Base-by-base conservation (phyloP, 768 basidiomycete genomes). In the Russula compacta region DNA sequence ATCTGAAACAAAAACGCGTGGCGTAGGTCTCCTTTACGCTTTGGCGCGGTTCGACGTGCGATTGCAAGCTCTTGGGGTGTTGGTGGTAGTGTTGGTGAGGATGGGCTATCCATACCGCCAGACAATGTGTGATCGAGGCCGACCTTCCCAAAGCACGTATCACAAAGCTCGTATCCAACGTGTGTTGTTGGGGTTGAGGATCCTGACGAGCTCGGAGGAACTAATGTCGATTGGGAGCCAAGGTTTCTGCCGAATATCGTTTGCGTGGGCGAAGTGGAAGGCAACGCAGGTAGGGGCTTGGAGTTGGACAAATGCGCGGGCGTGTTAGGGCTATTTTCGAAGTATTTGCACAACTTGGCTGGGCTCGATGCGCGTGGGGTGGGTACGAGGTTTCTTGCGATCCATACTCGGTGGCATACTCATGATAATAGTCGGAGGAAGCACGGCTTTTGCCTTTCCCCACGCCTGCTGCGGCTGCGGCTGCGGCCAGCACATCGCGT, bases 1-100 rank as follows among this genome's bases (percentile, higher is more conserved):
- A 88, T 79, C 71, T 89, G 89, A 73, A 95, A 94, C 47, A 82
- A 73, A 70, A 88, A 98, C 1, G 89, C 86, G 70, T 98, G 94
- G 11, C 94, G 80, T 51, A 87, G 71, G 62, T 87, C 81, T 14
- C 89, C 89, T 71, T 89, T 91, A 66, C 75, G 75, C 52, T 81
- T 83, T 1, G 89, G 87, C 1, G 86, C 84, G 35, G 84, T 81
- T 40, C 88, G 76, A 63, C 82, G 61, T 80, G 77, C n/a, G 80
- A 81, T 60, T 77, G 69, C 17, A 76, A 78, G 35, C 73, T 85
- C 83, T 64, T 80, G 80, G 15, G 61, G 21, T 10, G 61, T 62
- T 36, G 38, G 44, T 40, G 49, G 55, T 9, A 35, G 15, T 35
- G 55, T 61, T 9, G 79, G 79, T 1, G 82, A 81, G 0, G 78